These are phyloP conservation scores for Pichia deserticola DNA, from an alignment of 805 yeast genomes.

Conservation along the genomic window DNA sequence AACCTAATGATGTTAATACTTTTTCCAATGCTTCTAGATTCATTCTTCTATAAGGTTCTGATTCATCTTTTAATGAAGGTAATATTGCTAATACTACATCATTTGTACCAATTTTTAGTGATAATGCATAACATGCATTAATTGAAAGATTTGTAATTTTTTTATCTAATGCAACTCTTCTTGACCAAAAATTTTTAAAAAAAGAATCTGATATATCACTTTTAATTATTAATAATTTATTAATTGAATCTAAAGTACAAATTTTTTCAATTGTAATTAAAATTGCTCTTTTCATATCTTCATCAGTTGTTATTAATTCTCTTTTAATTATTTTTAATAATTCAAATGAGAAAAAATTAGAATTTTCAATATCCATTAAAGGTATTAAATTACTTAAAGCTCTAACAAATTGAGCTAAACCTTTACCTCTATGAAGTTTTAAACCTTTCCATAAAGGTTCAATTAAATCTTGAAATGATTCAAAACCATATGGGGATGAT, in stretches of 20 bases:
- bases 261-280: slow-evolving; percentile 61
- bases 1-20: slow-evolving; percentile 43
- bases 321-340: slow-evolving; percentile 58
- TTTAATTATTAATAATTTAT: slow-evolving; percentile 39
- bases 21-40: slow-evolving; percentile 62
- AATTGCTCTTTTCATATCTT: slow-evolving; percentile 75
- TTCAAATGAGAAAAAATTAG: slow-evolving; percentile 69
- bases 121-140: slow-evolving; percentile 61
- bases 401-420: slow-evolving; percentile 65
- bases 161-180: slow-evolving; percentile 68
- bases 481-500: slow-evolving; percentile 83
- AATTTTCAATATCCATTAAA: slow-evolving; percentile 77
- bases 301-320: slow-evolving; percentile 78
- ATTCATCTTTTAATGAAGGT: slow-evolving; percentile 64
- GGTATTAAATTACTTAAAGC: slow-evolving; percentile 79
- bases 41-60: slow-evolving; percentile 75
- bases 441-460: slow-evolving; percentile 81
- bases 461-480: slow-evolving; percentile 65
- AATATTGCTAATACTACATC: slow-evolving; percentile 52
- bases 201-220: slow-evolving; percentile 51
- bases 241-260: slow-evolving; percentile 52
- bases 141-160: slow-evolving; percentile 54
- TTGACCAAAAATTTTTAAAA: slow-evolving; percentile 69
- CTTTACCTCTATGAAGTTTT: slow-evolving; percentile 66
- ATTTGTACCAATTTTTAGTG: slow-evolving; percentile 60